Percentiles rank a stretch among this genome's conserved stretches.
These are phyloP conservation scores for Linnemannia elongata DNA, from an alignment of 192 early-diverging fungal species.

Conservation along the genomic window DNA sequence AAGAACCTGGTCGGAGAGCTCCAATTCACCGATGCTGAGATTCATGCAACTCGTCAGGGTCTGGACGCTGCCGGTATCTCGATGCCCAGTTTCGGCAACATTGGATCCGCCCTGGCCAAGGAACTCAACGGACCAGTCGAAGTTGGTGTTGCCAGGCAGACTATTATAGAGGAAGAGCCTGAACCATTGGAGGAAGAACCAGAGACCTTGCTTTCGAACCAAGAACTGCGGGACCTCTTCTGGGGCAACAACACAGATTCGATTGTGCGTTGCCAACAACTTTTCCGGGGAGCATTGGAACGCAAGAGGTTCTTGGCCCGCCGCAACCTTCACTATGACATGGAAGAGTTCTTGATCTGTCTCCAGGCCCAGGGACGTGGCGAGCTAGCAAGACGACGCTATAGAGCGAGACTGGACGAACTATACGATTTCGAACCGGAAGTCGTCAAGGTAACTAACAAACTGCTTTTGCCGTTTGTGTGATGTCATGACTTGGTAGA, in stretches of 20 bases:
- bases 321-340: constrained; percentile 28
- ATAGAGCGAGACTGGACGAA: constrained; percentile 65
- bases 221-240: constrained; percentile 47
- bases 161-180: constrained; percentile 51
- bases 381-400: constrained; percentile 64
- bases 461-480: background rate
- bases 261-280: constrained; percentile 37
- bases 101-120: constrained; percentile 76
- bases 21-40: constrained; percentile 87
- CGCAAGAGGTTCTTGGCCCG: constrained; percentile 47
- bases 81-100: constrained; percentile 92
- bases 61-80: constrained; percentile 84
- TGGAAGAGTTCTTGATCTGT: constrained; percentile 50
- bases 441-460: constrained; percentile 52
- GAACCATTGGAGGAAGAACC: constrained; percentile 58
- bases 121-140: constrained; percentile 58
- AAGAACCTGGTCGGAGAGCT: constrained; percentile 94
- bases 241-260: constrained; percentile 47
- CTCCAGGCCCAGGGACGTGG: constrained; percentile 73
- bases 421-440: constrained; percentile 67
- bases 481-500: background rate
- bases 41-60: constrained; percentile 84
- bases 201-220: constrained; percentile 53
- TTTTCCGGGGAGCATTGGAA: constrained; percentile 45
- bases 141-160: constrained; percentile 16